Conservation (phyloP, 345 rosid species). For the Gossypium thurberi region DNA sequence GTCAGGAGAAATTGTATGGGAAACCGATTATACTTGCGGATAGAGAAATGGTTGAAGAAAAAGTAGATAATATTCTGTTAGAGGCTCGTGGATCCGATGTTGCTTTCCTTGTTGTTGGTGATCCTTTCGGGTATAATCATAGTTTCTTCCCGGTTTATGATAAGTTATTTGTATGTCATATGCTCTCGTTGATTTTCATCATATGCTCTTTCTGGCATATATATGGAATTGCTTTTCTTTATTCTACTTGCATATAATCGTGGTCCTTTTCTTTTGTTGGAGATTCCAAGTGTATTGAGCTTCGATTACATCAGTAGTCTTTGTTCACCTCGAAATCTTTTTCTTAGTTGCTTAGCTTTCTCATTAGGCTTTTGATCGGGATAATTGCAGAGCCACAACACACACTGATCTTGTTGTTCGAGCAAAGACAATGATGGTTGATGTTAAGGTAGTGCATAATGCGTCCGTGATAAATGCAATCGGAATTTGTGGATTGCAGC, state of each 20-base stretch:
- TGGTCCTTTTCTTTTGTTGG: not conserved
- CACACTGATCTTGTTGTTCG: slow-evolving; percentile 90
- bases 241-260: not conserved
- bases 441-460: slow-evolving; percentile 74
- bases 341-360: not conserved
- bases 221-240: not conserved
- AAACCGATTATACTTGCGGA: slow-evolving; percentile 60
- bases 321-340: not conserved
- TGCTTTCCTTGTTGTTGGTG: slow-evolving; percentile 90
- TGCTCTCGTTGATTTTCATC: not conserved
- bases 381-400: slow-evolving; percentile 69
- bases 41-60: slow-evolving; percentile 92
- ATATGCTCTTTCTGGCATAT: not conserved
- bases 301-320: not conserved
- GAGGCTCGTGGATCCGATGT: slow-evolving; percentile 48
- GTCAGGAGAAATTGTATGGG: slow-evolving; percentile 69
- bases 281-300: not conserved
- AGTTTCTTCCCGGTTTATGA: not conserved
- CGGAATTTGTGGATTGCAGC: slow-evolving; percentile 85
- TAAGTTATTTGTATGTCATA: not conserved
- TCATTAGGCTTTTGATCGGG: not conserved
- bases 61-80: slow-evolving; percentile 52
- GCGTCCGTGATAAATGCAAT: slow-evolving; percentile 95
- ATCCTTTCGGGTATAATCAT: slow-evolving; percentile 70
- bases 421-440: slow-evolving; percentile 65